These are phyloP conservation scores for Peribolospora baueri DNA, from an alignment of 768 basidiomycete species.

Conservation along the genomic window DNA sequence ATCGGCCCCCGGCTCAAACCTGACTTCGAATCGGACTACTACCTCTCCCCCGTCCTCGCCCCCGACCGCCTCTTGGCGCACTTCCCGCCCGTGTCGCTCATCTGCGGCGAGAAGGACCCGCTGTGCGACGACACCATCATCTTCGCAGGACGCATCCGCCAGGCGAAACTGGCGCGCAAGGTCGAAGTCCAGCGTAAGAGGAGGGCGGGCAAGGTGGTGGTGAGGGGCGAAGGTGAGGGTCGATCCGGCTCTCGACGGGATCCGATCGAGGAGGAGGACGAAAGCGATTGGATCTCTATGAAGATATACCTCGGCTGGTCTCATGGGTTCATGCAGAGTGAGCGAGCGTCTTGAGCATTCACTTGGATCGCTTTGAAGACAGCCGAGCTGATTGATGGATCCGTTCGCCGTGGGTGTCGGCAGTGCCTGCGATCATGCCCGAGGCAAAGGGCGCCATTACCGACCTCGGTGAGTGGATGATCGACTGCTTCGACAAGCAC, in stretches of 20 bases:
- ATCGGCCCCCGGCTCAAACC: slow-evolving; percentile 83
- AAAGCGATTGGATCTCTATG: slow-evolving; percentile 61
- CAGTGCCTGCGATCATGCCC: slow-evolving; percentile 50
- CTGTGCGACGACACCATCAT: slow-evolving; percentile 96
- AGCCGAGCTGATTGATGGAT: no score
- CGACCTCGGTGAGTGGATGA: slow-evolving; percentile 72
- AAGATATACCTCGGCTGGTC: slow-evolving; percentile 89
- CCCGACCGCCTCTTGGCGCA: slow-evolving; percentile 61
- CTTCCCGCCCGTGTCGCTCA: slow-evolving; percentile 54
- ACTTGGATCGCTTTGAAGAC: no score
- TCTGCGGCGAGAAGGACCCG: slow-evolving; percentile 65
- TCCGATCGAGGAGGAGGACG: slow-evolving; percentile 33
- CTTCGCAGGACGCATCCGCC: slow-evolving; percentile 78
- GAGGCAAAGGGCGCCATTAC: slow-evolving; percentile 53
- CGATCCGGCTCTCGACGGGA: slow-evolving; percentile 2
- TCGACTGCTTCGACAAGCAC: slow-evolving; percentile 30
- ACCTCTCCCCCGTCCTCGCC: slow-evolving; percentile 80
- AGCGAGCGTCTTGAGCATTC: no score
- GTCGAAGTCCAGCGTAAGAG: slow-evolving; percentile 45
- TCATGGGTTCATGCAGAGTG: slow-evolving; percentile 73
- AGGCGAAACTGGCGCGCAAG: slow-evolving; percentile 70
- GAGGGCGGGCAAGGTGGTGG: slow-evolving; percentile 20
- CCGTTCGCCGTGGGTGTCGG: no score
- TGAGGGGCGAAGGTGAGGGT: slow-evolving; percentile 7
- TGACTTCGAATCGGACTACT: slow-evolving; percentile 83